Base-by-base conservation (phyloP, 2,329 filamentous ascomycete genomes). In the Fusarium newnesense region DNA sequence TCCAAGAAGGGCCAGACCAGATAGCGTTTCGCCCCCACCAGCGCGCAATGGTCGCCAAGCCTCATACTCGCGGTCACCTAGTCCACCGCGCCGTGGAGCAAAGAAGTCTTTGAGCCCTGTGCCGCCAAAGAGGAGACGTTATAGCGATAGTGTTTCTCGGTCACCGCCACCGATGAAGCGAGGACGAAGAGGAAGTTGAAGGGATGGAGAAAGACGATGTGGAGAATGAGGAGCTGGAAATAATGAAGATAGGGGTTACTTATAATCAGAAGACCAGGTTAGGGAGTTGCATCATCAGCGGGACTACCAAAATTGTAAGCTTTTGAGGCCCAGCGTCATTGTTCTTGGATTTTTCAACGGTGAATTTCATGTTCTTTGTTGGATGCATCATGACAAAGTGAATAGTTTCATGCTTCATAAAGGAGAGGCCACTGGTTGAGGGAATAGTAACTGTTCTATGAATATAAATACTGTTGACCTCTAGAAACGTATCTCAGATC, bases 151-250 rank as follows among this genome's bases (percentile, higher is more conserved):
- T 60, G 67, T 77, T 28, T 81, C 79, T 26, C 67, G 76, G 52
- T 81, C 79, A 32, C 79, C 79, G 40, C 78, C 79, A 13, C 79
- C 79, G 15, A 67, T 78, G 72, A 80, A 81, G 64, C 79, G 78
- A 43, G 79, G 78, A 44, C 74, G 80, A 47, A 76, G 76, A n/a
- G 75, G 74, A 37, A 77, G 73, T 58, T 79, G 65, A 77, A 47
- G 46, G 50, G 58, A 9, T 24, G 24, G 49, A 43, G 53, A 40
- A 58, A 53, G 52, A n/a, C 24, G 50, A 30, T 32, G 37, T 21
- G 54, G 37, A 66, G 36, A 30, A 59, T 32, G 39, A 16, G 32
- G 52, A 67, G 30, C 53, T 30, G 46, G 64, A 63, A 46, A 49
- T 65, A 57, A 67, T 70, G 65, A 57, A 64, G 61, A 63, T 42